Conservation (phyloP, 495 filamentous ascomycete genomes). For the Daldinia decipiens region DNA sequence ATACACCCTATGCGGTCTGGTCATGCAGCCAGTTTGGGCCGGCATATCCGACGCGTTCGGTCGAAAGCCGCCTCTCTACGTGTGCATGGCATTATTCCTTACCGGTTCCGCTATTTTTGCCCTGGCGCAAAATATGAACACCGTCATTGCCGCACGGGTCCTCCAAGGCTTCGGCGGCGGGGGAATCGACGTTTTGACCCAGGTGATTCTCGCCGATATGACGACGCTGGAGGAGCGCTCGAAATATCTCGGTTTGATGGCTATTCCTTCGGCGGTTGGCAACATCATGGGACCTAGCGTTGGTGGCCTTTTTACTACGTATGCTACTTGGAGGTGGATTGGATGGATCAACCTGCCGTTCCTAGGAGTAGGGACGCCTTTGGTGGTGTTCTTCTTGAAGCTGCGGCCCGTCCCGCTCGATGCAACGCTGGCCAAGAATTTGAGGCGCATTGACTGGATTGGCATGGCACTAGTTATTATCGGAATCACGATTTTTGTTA, state of each 20-base stretch:
- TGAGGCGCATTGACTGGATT: not conserved
- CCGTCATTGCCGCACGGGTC: not conserved
- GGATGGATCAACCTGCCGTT: not conserved
- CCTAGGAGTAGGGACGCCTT: not conserved
- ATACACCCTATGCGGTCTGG: not conserved
- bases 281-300: not conserved
- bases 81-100: not conserved
- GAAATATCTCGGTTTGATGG: not conserved
- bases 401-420: not conserved
- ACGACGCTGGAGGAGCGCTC: not conserved
- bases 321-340: not conserved
- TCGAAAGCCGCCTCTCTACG: slow-evolving; percentile 1
- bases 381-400: not conserved
- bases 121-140: not conserved
- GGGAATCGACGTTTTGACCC: not conserved
- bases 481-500: slow-evolving; percentile 3
- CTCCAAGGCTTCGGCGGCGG: not conserved
- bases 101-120: not conserved
- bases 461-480: not conserved
- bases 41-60: not conserved
- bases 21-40: not conserved
- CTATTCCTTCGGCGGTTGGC: not conserved
- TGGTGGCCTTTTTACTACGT: not conserved
- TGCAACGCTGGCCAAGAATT: not conserved
- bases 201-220: not conserved